These are phyloP conservation scores for Limtongozyma cylindracea DNA, from an alignment of 805 yeast genomes.

Conservation along the genomic window DNA sequence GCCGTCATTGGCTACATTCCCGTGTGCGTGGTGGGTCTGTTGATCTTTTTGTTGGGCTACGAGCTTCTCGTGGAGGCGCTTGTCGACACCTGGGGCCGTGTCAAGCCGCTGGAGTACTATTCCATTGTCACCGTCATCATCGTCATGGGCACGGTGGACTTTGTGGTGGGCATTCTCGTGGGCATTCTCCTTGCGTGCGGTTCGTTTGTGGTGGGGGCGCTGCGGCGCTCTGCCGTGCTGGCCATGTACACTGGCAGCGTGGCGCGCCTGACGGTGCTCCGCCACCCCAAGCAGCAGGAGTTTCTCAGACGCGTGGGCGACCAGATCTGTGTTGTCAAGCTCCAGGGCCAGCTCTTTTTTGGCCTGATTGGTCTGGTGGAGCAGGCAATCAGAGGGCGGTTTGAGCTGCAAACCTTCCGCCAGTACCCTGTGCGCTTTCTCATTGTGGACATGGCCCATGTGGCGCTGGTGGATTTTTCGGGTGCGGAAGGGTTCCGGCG, in stretches of 20 bases:
- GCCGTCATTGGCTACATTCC: conserved; percentile 86
- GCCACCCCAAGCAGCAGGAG: conserved; percentile 76
- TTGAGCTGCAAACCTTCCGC: conserved; percentile 25
- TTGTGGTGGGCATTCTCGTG: conserved; percentile 75
- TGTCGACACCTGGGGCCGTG: conserved; percentile 59
- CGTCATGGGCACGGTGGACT: conserved; percentile 90
- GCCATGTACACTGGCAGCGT: conserved; percentile 71
- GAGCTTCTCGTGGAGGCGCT: conserved; percentile 74
- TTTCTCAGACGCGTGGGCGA: conserved; percentile 70
- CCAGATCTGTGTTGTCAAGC: conserved; percentile 69
- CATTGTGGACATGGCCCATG: conserved; percentile 66
- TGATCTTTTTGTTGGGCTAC: conserved; percentile 76
- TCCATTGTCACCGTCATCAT: conserved; percentile 75
- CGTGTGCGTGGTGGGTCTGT: conserved; percentile 83
- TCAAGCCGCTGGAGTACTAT: conserved; percentile 52
- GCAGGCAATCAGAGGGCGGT: conserved; percentile 34
- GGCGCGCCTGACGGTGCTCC: conserved; percentile 76
- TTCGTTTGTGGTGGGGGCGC: conserved; percentile 86
- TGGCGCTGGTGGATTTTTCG: conserved; percentile 65
- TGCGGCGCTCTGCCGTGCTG: conserved; percentile 56
- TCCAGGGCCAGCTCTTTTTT: conserved; percentile 77
- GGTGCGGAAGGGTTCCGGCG: conserved; percentile 92
- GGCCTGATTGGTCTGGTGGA: conserved; percentile 92
- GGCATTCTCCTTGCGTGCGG: conserved; percentile 84
- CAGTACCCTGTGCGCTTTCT: conserved; percentile 51